Evolutionary conservation across 2,329 filamentous ascomycete species (phyloP).

Genomic region (Beauveria pseudobassiana): DNA sequence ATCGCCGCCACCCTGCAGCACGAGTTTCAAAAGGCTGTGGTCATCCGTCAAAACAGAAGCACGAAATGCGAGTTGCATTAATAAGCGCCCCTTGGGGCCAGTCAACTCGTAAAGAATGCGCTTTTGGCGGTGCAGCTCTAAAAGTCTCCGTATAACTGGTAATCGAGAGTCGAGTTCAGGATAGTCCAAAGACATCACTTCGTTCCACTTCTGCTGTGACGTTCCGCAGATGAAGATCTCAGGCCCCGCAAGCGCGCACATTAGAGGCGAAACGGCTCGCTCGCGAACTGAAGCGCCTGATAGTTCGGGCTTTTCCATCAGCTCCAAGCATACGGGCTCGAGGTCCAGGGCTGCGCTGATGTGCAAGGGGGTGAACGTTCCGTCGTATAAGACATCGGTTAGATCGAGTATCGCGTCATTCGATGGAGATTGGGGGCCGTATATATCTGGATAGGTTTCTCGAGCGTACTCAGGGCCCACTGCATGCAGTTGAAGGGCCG

Average conservation of each 20-base stretch:
- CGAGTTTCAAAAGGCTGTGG: conserved; percentile 19
- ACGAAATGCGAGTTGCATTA: conserved; percentile 22
- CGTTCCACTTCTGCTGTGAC: conserved; percentile 13
- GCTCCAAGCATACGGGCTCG: conserved; percentile 19
- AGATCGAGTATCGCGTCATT: conserved; percentile 21
- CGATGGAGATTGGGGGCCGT: conserved; percentile 17
- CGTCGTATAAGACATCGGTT: conserved; percentile 22
- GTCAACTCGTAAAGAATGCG: background rate
- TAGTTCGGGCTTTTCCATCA: conserved; percentile 14
- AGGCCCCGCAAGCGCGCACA: conserved; percentile 27
- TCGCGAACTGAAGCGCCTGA: conserved; percentile 6
- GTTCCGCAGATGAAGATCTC: conserved; percentile 16
- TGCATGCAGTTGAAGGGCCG: conserved; percentile 26
- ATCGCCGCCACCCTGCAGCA: conserved; percentile 13
- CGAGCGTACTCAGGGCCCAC: conserved; percentile 28
- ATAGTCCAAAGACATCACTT: conserved; percentile 12
- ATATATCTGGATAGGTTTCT: conserved; percentile 20
- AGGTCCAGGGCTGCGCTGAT: conserved; percentile 26
- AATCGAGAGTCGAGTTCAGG: background rate
- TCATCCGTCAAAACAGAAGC: conserved; percentile 17
- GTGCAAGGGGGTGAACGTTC: conserved; percentile 24
- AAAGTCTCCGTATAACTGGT: conserved; percentile 15
- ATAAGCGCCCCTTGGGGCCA: background rate
- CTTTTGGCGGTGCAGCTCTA: conserved; percentile 12
- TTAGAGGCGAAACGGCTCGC: conserved; percentile 24